These are phyloP conservation scores for Rhodotorula sp. DNA, from an alignment of 1,284 basidiomycete species.

Conservation along the genomic window DNA sequence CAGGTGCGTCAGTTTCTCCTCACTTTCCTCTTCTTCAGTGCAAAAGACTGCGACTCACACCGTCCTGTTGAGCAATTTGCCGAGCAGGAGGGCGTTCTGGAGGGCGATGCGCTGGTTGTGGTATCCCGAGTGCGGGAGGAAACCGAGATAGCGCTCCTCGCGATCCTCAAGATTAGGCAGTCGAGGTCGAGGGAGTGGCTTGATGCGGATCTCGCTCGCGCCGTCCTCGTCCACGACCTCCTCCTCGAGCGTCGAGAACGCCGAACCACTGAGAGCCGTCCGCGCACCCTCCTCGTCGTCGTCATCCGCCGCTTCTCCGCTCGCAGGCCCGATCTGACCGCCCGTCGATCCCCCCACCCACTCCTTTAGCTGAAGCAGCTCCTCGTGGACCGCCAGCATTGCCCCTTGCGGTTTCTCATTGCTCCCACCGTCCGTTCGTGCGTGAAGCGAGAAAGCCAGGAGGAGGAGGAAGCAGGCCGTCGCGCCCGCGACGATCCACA, in stretches of 20 bases:
- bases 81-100: conserved; percentile 40
- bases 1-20: neutral
- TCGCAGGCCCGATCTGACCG: neutral
- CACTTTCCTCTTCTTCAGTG: accelerated
- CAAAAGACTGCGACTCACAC: neutral
- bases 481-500: neutral
- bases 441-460: neutral
- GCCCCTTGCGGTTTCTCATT: no score
- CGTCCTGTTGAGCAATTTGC: conserved; percentile 32
- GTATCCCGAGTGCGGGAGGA: conserved; percentile 43
- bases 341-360: neutral
- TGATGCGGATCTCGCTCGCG: conserved; percentile 3
- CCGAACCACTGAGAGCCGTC: neutral
- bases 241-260: neutral
- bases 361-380: neutral
- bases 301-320: neutral
- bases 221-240: neutral
- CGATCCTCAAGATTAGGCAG: neutral
- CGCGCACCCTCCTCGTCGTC: neutral
- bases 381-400: no score
- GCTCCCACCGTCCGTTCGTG: no score
- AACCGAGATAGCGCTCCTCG: conserved; percentile 20
- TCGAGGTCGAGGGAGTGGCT: neutral
- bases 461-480: neutral
- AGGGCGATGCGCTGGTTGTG: conserved; percentile 43